These are phyloP conservation scores for Penicillium paneum DNA, from an alignment of 2,329 filamentous ascomycete genomes.

Conservation along the genomic window DNA sequence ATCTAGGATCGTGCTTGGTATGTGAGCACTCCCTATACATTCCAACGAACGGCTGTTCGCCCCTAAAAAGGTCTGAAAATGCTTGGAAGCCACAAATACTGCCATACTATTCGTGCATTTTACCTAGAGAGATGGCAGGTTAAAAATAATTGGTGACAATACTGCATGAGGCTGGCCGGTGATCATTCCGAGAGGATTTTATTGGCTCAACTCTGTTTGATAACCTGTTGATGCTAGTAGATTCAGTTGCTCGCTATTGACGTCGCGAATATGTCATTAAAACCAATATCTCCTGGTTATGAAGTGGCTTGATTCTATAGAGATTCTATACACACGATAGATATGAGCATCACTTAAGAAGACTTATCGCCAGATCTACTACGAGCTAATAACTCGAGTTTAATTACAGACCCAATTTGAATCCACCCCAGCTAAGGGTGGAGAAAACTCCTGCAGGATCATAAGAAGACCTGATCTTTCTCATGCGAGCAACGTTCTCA, in stretches of 20 bases:
- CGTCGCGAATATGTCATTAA: neutral
- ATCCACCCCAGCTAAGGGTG: slow-evolving; percentile 38
- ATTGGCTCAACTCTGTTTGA: neutral
- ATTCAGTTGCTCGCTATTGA: neutral
- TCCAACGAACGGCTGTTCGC: slow-evolving; percentile 15
- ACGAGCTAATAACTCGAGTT: neutral
- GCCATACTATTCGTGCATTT: neutral
- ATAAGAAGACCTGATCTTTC: slow-evolving; percentile 29
- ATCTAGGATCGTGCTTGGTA: slow-evolving; percentile 17
- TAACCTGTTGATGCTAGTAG: neutral
- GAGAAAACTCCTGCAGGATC: slow-evolving; percentile 35
- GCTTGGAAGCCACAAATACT: neutral
- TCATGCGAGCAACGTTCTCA: slow-evolving; percentile 37
- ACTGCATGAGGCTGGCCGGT: neutral
- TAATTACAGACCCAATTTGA: slow-evolving; percentile 22
- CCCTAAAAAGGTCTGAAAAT: slow-evolving; percentile 12
- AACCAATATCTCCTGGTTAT: too few relatives aligned
- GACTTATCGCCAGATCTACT: neutral
- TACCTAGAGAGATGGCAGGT: neutral
- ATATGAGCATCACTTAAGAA: neutral
- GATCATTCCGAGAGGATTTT: neutral
- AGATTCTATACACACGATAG: neutral
- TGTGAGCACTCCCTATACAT: slow-evolving; percentile 15
- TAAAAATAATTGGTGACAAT: neutral
- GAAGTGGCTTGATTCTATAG: neutral